phyloP scores from a whole-genome alignment of 75 land plant species.

The Cryptomeria japonica region DNA sequence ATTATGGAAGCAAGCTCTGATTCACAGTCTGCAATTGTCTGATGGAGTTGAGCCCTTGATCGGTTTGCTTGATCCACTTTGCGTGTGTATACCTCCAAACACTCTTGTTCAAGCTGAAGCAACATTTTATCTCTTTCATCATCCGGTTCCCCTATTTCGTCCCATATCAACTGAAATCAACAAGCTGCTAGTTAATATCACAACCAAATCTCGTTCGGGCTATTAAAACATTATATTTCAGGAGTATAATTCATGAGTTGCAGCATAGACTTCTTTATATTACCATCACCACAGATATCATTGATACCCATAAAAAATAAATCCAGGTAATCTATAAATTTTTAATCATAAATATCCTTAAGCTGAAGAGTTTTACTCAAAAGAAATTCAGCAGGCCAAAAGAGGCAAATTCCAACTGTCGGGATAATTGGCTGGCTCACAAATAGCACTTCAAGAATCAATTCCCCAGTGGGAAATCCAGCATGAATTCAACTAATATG shows the following conservation, averaged over 20 bases:
- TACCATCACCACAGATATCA: not conserved
- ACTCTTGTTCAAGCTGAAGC: constrained; percentile 85
- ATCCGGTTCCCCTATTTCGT: constrained; percentile 93
- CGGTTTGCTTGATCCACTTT: constrained; percentile 85
- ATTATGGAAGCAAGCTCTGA: constrained; percentile 79
- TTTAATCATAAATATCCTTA: not conserved
- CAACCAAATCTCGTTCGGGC: not conserved
- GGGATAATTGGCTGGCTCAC: not conserved
- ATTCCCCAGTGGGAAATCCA: not conserved
- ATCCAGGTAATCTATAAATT: not conserved
- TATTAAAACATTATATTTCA: not conserved
- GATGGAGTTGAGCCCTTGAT: constrained; percentile 75
- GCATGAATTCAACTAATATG: no score
- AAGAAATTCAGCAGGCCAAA: not conserved
- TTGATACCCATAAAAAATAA: not conserved
- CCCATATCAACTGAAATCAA: constrained; percentile 80
- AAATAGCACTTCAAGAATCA: not conserved
- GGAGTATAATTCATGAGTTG: not conserved
- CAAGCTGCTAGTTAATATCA: not conserved
- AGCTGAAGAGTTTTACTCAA: no score
- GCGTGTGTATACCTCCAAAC: constrained; percentile 88
- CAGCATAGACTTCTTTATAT: not conserved
- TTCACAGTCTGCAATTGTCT: constrained; percentile 80
- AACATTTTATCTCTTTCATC: constrained; percentile 85
- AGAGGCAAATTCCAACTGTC: not conserved